Evolutionary conservation across 768 basidiomycete species (phyloP).

Genomic region (Tricholoma matsutake): DNA sequence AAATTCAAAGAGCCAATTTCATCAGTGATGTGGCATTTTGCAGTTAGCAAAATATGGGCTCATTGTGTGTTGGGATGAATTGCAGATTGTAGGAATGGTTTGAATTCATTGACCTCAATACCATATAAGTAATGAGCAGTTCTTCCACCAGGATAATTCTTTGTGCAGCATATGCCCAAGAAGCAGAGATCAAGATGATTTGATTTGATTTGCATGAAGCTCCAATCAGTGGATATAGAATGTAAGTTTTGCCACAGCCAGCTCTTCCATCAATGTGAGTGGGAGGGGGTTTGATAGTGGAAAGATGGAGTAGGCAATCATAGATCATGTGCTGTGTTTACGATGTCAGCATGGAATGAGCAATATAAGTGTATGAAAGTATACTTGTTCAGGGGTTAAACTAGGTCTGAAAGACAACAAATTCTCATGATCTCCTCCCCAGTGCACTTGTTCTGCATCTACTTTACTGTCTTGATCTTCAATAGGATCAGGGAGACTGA

Average conservation of each 20-base stretch:
- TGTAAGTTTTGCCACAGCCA: conserved; percentile 39
- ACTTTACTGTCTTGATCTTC: background rate
- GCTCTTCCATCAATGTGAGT: too few relatives aligned
- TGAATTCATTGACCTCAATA: conserved; percentile 19
- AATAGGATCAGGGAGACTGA: background rate
- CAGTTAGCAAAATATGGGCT: background rate
- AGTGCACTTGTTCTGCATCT: background rate
- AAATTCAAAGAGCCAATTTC: too few relatives aligned
- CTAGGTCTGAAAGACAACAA: background rate
- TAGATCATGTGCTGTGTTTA: conserved; percentile 10
- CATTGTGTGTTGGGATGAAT: background rate
- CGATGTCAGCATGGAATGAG: background rate
- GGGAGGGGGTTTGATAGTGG: conserved; percentile 12
- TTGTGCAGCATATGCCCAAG: conserved; percentile 39
- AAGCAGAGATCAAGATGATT: conserved; percentile 31
- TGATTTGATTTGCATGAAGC: conserved; percentile 20
- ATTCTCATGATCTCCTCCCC: background rate
- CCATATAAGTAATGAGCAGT: conserved; percentile 39
- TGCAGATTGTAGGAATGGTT: background rate
- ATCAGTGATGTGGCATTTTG: background rate
- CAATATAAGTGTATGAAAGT: conserved; percentile 15
- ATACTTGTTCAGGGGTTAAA: conserved; percentile 1
- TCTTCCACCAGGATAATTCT: conserved; percentile 33
- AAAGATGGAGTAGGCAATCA: background rate
- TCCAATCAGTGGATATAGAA: conserved; percentile 32